phyloP scores from a whole-genome alignment of 495 filamentous ascomycete species.

The Pyronema domesticum region DNA sequence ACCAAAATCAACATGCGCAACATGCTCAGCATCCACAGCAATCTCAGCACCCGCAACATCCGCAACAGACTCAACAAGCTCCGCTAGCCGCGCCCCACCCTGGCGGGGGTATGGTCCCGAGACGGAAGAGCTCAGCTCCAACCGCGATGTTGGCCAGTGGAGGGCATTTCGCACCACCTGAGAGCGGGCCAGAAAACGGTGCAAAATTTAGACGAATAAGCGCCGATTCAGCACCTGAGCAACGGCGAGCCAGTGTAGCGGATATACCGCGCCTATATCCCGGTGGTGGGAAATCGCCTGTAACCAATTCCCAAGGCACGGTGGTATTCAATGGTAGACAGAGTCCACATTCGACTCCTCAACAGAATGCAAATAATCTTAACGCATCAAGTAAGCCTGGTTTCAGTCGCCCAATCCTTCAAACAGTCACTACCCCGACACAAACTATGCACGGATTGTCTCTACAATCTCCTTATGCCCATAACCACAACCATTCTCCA shows the following conservation, averaged over 20 bases:
- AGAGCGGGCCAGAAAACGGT: neutral
- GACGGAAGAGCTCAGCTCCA: neutral
- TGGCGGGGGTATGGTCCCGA: slow-evolving; percentile 9
- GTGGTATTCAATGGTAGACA: neutral
- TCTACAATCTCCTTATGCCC: slow-evolving; percentile 22
- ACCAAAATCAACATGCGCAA: too few relatives aligned
- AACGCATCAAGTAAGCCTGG: neutral
- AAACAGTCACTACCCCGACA: slow-evolving; percentile 19
- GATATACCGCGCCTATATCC: slow-evolving; percentile 2
- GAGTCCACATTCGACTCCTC: neutral
- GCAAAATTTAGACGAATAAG: slow-evolving; percentile 1
- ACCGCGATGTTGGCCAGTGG: neutral
- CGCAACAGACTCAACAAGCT: neutral
- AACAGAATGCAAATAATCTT: neutral
- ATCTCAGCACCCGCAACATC: too few relatives aligned
- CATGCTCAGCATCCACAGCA: too few relatives aligned
- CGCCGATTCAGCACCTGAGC: neutral
- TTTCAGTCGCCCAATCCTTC: slow-evolving; percentile 20
- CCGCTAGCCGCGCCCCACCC: slow-evolving; percentile 3
- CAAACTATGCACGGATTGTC: slow-evolving; percentile 13
- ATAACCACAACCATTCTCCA: slow-evolving; percentile 5
- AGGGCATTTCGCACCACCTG: neutral
- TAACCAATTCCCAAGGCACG: neutral
- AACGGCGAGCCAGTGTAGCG: slow-evolving; percentile 5
- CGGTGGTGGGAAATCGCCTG: neutral